Evolutionary conservation across 2,329 filamentous ascomycete genomes (phyloP), one percentile per base, ranked within the genome.

Genomic region (Hypoxylon sp.): DNA sequence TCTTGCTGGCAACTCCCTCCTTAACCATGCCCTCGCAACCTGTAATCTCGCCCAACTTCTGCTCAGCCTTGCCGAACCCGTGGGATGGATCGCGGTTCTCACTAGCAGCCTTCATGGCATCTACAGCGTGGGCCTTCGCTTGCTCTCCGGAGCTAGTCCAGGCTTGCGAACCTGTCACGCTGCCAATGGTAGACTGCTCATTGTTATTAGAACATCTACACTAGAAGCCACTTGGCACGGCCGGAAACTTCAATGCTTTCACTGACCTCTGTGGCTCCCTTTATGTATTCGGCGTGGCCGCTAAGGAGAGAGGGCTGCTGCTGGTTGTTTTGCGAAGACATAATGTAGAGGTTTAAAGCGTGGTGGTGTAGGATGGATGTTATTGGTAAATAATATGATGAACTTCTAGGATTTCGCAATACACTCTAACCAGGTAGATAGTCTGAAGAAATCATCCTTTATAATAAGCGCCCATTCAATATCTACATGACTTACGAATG

Each of bases 1-100:
- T 80, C 60, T 78, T 80, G 74, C 86, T 90, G 17, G 81, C 83
- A 13, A 80, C 82, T 0, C 89, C 90, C 78, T 91, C 89, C 60
- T 85, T 83, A 78, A 87, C 81, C 91, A 93, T 92, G 0, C 91
- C 91, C 78, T 91, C 88, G 71, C 91, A 93, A 0, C 91, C 90
- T 0, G 88, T 85, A 0, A 86, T 79, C 74, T 86, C 87, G 5
- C 91, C 91, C 0, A 88, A 87, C 52, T 89, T 75, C 81, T 92
- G 87, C 77, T 93, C 91, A 2, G 84, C 83, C 74, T 86, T 88
- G 37, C 91, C 91, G 60, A 85, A 88, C 0, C 90, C 90, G 47
- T 86, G 81, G 5, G 78, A 75, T 2, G 85, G 77, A 71, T 92
- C 87, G 22, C 90, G 83, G 58, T 84, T 79, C 71, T 88, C 84